Evolutionary conservation across 192 early-diverging fungal species (phyloP).

Genomic region (Umbelopsis sp.): DNA sequence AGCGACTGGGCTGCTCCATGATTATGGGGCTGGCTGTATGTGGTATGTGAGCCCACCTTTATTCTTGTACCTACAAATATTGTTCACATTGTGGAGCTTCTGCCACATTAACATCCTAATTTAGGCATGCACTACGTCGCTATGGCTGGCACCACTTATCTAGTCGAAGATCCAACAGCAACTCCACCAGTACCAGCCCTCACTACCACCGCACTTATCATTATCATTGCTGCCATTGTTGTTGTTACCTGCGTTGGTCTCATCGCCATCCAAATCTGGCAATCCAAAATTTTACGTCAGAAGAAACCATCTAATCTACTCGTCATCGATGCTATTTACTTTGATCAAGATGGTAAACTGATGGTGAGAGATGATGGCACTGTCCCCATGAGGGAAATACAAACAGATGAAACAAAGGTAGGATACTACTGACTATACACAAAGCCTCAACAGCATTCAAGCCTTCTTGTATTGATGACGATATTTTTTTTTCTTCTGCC

Average conservation of each 20-base stretch:
- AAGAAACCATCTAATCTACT: slow-evolving; percentile 25
- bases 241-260: slow-evolving; percentile 22
- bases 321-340: slow-evolving; percentile 34
- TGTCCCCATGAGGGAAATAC: slow-evolving; percentile 39
- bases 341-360: slow-evolving; percentile 32
- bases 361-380: slow-evolving; percentile 40
- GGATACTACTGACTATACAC: no score
- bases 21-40: slow-evolving; percentile 46
- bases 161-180: background rate
- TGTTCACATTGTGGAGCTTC: background rate
- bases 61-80: background rate
- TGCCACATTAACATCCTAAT: background rate
- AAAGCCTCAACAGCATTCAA: no score
- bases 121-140: slow-evolving; percentile 43
- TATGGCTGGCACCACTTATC: slow-evolving; percentile 40
- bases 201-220: slow-evolving; percentile 17
- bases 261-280: slow-evolving; percentile 11
- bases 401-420: slow-evolving; percentile 13
- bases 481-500: background rate
- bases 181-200: slow-evolving; percentile 19
- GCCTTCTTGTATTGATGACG: background rate
- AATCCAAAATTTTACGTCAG: slow-evolving; percentile 8
- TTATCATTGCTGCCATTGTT: slow-evolving; percentile 25
- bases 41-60: slow-evolving; percentile 23
- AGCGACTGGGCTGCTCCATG: slow-evolving; percentile 47